phyloP scores from a whole-genome alignment of 257 asterid species.

The Gentiana macrophylla region DNA sequence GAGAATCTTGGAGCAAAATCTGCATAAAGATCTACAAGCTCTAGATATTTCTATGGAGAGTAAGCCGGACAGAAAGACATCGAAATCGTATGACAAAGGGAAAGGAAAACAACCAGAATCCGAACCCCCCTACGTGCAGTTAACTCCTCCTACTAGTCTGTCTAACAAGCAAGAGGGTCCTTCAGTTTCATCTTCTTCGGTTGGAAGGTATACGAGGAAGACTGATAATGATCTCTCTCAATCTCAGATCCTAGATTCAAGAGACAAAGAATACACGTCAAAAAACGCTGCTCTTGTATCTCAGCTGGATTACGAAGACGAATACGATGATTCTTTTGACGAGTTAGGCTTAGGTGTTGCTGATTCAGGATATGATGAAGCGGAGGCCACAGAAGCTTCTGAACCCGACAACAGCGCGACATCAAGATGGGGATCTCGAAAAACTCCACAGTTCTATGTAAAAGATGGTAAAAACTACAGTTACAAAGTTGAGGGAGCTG shows the following conservation, averaged over 20 bases:
- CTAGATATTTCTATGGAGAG: constrained; percentile 52
- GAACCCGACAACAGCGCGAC: constrained; percentile 11
- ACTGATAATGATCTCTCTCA: constrained; percentile 28
- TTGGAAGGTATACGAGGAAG: constrained; percentile 80
- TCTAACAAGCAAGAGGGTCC: constrained; percentile 31
- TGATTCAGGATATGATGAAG: constrained; percentile 64
- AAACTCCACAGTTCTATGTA: constrained; percentile 71
- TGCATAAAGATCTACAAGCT: constrained; percentile 67
- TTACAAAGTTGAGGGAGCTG: constrained; percentile 84
- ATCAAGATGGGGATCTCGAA: constrained; percentile 62
- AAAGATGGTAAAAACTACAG: constrained; percentile 95
- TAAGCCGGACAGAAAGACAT: constrained; percentile 38
- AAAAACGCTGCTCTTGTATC: constrained; percentile 64
- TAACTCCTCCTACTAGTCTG: constrained; percentile 14
- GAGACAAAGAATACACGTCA: constrained; percentile 33
- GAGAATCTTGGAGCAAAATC: constrained; percentile 85
- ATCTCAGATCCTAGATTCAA: constrained; percentile 36
- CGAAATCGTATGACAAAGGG: constrained; percentile 50
- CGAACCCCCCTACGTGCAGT: neutral
- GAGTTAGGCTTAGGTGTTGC: constrained; percentile 80
- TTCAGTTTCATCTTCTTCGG: constrained; percentile 39
- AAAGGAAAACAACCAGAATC: constrained; percentile 62
- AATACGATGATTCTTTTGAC: constrained; percentile 95
- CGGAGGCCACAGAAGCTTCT: constrained; percentile 22
- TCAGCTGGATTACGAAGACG: constrained; percentile 91